A percentile compares a stretch with the other conserved stretches of the same genome.
Evolutionary conservation across 768 basidiomycete genomes (phyloP).

Genomic region (Boletus subparvulus): DNA sequence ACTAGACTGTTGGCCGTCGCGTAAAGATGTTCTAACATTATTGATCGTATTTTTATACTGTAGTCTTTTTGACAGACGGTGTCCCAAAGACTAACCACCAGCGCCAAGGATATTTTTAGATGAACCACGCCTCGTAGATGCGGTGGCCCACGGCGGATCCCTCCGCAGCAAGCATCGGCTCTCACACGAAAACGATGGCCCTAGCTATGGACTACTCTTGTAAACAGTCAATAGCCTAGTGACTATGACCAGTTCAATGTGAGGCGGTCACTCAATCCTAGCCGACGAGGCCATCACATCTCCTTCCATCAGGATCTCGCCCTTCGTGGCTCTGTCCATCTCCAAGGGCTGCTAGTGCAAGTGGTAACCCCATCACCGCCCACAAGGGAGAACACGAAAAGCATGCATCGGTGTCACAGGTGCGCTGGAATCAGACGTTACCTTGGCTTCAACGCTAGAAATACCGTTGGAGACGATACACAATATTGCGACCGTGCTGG

Average conservation of each 20-base stretch:
- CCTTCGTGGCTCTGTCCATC: not conserved
- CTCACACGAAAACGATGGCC: not conserved
- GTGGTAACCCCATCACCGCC: not conserved
- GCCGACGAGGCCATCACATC: not conserved
- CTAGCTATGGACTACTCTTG: not conserved
- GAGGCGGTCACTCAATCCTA: too few relatives aligned
- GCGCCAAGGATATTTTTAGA: not conserved
- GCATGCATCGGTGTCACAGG: not conserved
- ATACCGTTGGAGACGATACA: not conserved
- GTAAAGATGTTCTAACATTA: too few relatives aligned
- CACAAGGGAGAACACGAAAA: too few relatives aligned
- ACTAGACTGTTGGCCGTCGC: too few relatives aligned
- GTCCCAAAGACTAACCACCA: too few relatives aligned
- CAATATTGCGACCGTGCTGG: not conserved
- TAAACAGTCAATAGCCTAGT: not conserved
- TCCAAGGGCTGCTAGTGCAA: not conserved
- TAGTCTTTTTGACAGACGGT: too few relatives aligned
- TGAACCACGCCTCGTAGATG: not conserved
- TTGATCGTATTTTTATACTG: too few relatives aligned
- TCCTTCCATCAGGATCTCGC: not conserved
- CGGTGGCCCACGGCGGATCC: too few relatives aligned
- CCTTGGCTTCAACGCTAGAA: not conserved
- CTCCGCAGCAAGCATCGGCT: not conserved
- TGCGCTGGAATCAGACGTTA: not conserved
- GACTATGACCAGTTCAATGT: too few relatives aligned